Evolutionary conservation across 805 yeast genomes (phyloP), one percentile per base, ranked within the genome.

Genomic region (Gaillardinia entomophila): DNA sequence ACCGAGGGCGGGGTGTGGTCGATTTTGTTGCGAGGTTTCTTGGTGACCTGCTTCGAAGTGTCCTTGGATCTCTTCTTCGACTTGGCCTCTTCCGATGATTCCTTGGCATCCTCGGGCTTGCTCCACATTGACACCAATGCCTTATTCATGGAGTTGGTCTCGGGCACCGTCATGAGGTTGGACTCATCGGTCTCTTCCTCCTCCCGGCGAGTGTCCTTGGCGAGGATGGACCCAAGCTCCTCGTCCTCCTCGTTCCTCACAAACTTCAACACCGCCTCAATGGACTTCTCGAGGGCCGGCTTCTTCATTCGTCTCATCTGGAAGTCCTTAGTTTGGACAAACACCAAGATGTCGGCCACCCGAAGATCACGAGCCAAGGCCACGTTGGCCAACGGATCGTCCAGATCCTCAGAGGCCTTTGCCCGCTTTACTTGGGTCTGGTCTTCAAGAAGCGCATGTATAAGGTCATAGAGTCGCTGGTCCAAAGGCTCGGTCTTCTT

Each of bases 61-160:
- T 71, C 77, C 40, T 74, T 77, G 4, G 74, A 42, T 48, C 82
- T 57, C 48, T 79, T 79, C 49, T 73, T 73, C 2, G 68, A 40
- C 40, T 57, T 55, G 34, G 60, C 66, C 28, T 57, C 60, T 7
- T 32, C 36, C 10, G 13, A 10, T 3, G 14, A 12, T 4, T 15
- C 30, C 13, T 29, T 16, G 12, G 26, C 27, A 17, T 52, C 55
- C 24, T 45, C 43, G n/a, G 28, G 48, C 20, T 33, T 34, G 22
- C 62, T 69, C 96, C 97, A 89, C 30, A 77, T 54, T 13, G 76
- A 68, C 0, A 83, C 83, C 2, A 89, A 82, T 14, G 82, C 75
- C 48, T 80, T 85, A 54, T 90, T 90, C 60, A 87, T 71, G 3
- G 72, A 62, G 46, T 89, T 89, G 3, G 67, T 52, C 35, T 84